Conservation (phyloP, 345 rosid genomes). For the Passiflora organensis region DNA sequence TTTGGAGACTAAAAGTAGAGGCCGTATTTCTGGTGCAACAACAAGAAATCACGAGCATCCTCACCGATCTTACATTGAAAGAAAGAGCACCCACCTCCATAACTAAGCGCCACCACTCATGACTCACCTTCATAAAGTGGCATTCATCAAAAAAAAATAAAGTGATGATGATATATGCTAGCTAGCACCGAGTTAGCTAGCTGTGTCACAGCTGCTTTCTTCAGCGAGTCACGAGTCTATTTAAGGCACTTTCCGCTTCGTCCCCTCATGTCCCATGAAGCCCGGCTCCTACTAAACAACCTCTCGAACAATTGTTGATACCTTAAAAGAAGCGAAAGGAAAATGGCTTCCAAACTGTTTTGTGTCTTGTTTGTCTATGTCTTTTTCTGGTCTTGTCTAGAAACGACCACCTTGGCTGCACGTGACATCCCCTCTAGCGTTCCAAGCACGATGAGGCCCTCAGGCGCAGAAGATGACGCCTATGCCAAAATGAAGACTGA, state of each 20-base stretch:
- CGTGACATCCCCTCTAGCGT: slow-evolving; percentile 47
- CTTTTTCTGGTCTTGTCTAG: slow-evolving; percentile 9
- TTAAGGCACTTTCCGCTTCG: slow-evolving; percentile 24
- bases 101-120: slow-evolving; percentile 18
- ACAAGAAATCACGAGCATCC: slow-evolving; percentile 60
- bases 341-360: no score
- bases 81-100: slow-evolving; percentile 24
- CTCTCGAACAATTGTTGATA: no score
- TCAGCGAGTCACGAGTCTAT: slow-evolving; percentile 65
- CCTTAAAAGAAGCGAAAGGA: no score
- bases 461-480: slow-evolving; percentile 18
- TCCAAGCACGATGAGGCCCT: slow-evolving; percentile 57
- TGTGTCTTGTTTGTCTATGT: neutral
- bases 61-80: slow-evolving; percentile 10
- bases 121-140: no score
- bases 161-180: neutral
- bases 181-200: slow-evolving; percentile 21
- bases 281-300: neutral
- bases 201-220: slow-evolving; percentile 11
- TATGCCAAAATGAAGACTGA: slow-evolving; percentile 42
- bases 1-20: neutral
- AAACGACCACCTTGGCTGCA: slow-evolving; percentile 22
- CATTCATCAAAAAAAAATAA: no score
- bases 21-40: slow-evolving; percentile 19
- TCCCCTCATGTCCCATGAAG: slow-evolving; percentile 8